Conservation (phyloP, 208 protist genomes). For the Trichomonas vaginalis region DNA sequence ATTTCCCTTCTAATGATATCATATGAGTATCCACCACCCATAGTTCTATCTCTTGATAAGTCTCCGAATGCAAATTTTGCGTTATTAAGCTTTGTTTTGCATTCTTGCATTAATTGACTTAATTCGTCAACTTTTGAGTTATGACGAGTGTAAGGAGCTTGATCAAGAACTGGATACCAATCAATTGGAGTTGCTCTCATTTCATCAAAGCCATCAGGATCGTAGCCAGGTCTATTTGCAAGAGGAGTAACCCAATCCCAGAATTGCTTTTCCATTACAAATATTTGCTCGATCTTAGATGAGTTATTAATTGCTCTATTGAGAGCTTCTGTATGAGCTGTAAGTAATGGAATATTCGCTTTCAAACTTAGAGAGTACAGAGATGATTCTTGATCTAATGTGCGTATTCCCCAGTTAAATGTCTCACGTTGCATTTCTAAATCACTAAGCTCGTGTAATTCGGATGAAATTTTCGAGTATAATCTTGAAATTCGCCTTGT, state of each 20-base stretch:
- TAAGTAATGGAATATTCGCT: neutral
- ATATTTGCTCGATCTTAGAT: neutral
- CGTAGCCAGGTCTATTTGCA: neutral
- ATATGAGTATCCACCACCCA: neutral
- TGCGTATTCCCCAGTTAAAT: neutral
- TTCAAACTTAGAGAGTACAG: neutral
- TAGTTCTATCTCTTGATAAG: neutral
- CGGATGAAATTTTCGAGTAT: neutral
- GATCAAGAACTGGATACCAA: neutral
- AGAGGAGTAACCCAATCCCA: neutral
- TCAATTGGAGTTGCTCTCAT: neutral
- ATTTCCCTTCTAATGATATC: slow-evolving; percentile 10
- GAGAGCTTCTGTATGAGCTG: neutral
- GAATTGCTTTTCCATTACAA: neutral
- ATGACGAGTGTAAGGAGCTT: neutral
- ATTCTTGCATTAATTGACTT: neutral
- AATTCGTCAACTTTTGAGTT: neutral
- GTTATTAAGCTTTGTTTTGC: neutral
- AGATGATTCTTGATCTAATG: neutral
- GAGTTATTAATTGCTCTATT: neutral
- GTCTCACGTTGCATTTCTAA: neutral
- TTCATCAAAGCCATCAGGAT: neutral
- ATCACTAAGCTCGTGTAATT: neutral
- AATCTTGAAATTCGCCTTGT: neutral
- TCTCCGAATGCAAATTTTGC: neutral